Evolutionary conservation across 257 asterid genomes (phyloP).

Genomic region (Fraxinus pennsylvanica): DNA sequence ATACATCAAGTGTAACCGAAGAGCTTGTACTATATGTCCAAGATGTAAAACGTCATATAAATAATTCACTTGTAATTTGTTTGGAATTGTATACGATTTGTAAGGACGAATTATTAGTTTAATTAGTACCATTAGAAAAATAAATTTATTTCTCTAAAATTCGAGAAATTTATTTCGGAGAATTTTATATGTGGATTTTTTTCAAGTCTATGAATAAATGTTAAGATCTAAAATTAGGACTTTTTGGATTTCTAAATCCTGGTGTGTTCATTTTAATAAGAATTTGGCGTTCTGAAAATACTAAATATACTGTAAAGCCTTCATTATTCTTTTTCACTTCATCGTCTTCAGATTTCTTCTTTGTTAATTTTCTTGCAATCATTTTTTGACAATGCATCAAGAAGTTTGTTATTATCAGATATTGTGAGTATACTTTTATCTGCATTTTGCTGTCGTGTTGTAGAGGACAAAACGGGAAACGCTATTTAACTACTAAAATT

Average conservation of each 20-base stretch:
- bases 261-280: too few species aligned
- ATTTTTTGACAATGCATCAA: neutral
- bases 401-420: too few species aligned
- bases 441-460: too few species aligned
- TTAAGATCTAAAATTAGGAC: neutral
- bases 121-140: neutral
- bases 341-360: neutral
- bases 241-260: neutral
- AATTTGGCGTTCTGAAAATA: neutral
- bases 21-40: neutral
- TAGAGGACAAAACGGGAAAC: too few species aligned
- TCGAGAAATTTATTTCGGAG: neutral
- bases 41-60: neutral
- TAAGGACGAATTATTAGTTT: neutral
- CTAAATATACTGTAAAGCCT: too few species aligned
- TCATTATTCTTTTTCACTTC: too few species aligned
- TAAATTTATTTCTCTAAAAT: neutral
- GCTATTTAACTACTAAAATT: too few species aligned
- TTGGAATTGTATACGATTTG: neutral
- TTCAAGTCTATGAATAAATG: neutral
- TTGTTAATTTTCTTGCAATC: neutral
- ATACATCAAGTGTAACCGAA: neutral
- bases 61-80: neutral
- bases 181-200: neutral
- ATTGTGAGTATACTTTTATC: too few species aligned